These are phyloP conservation scores for Polytrichum commune DNA, from an alignment of 225 moss, liverwort and hornwort genomes.

Conservation along the genomic window DNA sequence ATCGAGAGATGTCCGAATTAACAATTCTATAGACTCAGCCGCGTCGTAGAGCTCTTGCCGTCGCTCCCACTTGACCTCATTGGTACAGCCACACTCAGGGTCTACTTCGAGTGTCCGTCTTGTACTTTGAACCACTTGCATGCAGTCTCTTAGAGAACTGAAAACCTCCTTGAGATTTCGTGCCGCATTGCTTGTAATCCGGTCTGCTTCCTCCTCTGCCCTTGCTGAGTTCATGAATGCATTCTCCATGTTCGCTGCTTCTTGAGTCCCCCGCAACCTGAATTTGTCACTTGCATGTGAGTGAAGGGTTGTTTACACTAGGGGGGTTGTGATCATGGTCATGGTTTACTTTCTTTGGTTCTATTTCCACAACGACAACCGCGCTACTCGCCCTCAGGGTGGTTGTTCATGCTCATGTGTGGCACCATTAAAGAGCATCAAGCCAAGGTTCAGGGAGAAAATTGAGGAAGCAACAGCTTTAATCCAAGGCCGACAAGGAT, in stretches of 20 bases:
- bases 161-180: constrained; percentile 20
- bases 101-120: constrained; percentile 24
- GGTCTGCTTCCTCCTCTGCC: constrained; percentile 29
- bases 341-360: too few relatives aligned
- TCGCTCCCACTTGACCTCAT: constrained; percentile 16
- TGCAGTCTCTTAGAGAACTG: constrained; percentile 12
- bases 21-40: neutral
- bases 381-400: too few relatives aligned
- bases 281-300: too few relatives aligned
- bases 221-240: constrained; percentile 17
- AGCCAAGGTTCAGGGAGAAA: too few relatives aligned
- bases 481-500: too few relatives aligned
- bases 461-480: too few relatives aligned
- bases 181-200: constrained; percentile 14
- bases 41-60: constrained; percentile 14
- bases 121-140: constrained; percentile 18
- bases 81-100: constrained; percentile 18
- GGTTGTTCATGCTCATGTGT: too few relatives aligned
- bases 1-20: neutral
- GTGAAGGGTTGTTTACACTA: too few relatives aligned
- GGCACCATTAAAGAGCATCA: too few relatives aligned
- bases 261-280: neutral
- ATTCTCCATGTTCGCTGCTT: constrained; percentile 12
- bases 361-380: too few relatives aligned
- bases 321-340: too few relatives aligned